Percentiles rank a stretch among this genome's conserved stretches.
Conservation (phyloP, 1,139 yeast genomes). For the Zygosaccharomyces pseudobailii region DNA sequence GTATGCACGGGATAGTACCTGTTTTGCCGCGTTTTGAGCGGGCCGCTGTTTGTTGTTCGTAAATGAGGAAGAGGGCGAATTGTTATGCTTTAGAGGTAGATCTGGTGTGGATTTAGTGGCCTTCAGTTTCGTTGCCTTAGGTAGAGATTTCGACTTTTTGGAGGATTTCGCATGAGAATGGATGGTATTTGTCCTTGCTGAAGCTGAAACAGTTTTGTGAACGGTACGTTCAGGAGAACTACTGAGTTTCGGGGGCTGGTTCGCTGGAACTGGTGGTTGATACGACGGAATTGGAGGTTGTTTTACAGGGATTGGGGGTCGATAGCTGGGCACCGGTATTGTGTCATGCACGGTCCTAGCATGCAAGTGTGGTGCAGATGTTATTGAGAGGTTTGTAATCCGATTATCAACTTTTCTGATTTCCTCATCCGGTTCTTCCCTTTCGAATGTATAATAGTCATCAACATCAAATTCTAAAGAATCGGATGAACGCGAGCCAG, state of each 20-base stretch:
- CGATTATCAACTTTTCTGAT: slow-evolving; percentile 33
- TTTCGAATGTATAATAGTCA: slow-evolving; percentile 18
- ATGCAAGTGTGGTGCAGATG: slow-evolving; percentile 8
- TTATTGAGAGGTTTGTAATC: slow-evolving; percentile 12
- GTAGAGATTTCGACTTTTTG: background rate
- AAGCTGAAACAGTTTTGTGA: background rate
- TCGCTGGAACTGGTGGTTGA: slow-evolving; percentile 7
- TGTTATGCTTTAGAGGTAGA: slow-evolving; percentile 3
- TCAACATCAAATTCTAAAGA: slow-evolving; percentile 21
- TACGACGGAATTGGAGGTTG: background rate
- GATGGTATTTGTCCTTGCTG: background rate
- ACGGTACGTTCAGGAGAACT: background rate
- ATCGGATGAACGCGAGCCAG: background rate
- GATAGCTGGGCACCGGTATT: background rate
- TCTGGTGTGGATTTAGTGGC: slow-evolving; percentile 11
- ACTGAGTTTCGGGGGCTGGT: background rate
- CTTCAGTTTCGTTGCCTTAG: slow-evolving; percentile 1
- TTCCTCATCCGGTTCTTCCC: slow-evolving; percentile 17
- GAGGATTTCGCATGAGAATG: background rate
- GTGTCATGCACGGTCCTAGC: background rate
- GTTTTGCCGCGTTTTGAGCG: slow-evolving; percentile 8
- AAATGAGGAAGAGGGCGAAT: slow-evolving; percentile 3
- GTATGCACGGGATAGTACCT: slow-evolving; percentile 4
- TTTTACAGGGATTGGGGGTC: background rate
- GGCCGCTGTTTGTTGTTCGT: slow-evolving; percentile 3